phyloP scores from a whole-genome alignment of 75 land plant genomes.

The Picea sitchensis region DNA sequence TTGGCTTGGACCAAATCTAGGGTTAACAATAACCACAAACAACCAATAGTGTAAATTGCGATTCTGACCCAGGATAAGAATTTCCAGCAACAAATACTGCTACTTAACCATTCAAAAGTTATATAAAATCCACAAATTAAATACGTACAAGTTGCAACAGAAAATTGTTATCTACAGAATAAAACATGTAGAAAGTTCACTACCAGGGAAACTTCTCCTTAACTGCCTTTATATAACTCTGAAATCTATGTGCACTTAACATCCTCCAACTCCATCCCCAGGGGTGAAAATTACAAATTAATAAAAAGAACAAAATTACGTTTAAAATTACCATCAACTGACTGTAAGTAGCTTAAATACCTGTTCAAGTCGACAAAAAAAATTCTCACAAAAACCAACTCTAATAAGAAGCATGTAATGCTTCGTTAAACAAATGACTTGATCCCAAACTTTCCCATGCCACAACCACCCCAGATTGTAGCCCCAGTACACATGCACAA shows the following conservation, averaged over 20 bases:
- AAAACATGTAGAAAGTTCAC: too few species aligned
- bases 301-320: background rate
- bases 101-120: background rate
- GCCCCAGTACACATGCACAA: background rate
- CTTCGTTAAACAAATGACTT: background rate
- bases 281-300: background rate
- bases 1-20: too few species aligned
- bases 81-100: background rate
- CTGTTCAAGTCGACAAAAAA: too few species aligned
- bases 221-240: too few species aligned
- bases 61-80: background rate
- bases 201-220: too few species aligned
- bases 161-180: too few species aligned
- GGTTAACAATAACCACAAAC: too few species aligned
- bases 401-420: background rate
- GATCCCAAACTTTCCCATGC: background rate
- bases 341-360: too few species aligned
- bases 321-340: too few species aligned
- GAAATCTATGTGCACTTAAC: too few species aligned
- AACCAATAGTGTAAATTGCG: too few species aligned
- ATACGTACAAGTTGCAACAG: background rate
- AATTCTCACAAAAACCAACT: background rate
- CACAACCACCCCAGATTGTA: background rate
- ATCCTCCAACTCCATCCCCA: too few species aligned
- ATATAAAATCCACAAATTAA: background rate